Base-by-base conservation (phyloP, 768 basidiomycete genomes). In the Suillus ampliporus region DNA sequence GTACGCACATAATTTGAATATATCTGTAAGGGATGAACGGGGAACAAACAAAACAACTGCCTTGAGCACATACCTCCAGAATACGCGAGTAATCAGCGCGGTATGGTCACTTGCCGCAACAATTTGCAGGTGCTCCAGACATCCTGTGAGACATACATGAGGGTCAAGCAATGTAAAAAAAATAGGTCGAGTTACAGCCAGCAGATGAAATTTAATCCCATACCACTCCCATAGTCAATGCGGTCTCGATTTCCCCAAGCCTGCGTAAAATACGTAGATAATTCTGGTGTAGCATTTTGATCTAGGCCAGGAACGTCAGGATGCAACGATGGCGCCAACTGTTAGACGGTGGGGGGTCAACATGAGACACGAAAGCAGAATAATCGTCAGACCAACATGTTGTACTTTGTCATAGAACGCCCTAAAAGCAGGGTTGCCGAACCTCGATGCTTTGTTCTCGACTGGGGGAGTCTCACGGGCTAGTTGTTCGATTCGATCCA, bases 161-260 rank as follows among this genome's bases (percentile, higher is more conserved):
- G 37, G 40, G 44, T 35, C 8, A 1, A 50, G 6, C 31, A 31
- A 13, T n/a, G 9, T 3, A n/a, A 11, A 34, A 40, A 31, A 31
- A 21, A 5, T 7, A 5, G 35, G 9, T 15, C 0, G 13, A 80
- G 93, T 67, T 72, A 97, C 95, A 99, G 72, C 95, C 95, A 98
- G 69, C 95, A 98, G 3, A 99, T 64, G 70, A 98, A 99, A 76
- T 97, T 97, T 46, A 99, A 82, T 72, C 99, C 97, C 97, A 99
- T 99, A 13, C 97, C 97, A 70, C 95, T 97, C 19, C 97, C 97
- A 76, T 99, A 99, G 76, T 99, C 97, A 59, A 99, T 95, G 10
- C 97, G 82, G 51, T 89, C 86, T 37, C 91, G 80, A 74, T 92
- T 97, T 1, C 97, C 97, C 95, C 95, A 98, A 15, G 89, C 78